Base-by-base conservation (phyloP, 768 basidiomycete genomes). In the Lepiota brunneoincarnata region DNA sequence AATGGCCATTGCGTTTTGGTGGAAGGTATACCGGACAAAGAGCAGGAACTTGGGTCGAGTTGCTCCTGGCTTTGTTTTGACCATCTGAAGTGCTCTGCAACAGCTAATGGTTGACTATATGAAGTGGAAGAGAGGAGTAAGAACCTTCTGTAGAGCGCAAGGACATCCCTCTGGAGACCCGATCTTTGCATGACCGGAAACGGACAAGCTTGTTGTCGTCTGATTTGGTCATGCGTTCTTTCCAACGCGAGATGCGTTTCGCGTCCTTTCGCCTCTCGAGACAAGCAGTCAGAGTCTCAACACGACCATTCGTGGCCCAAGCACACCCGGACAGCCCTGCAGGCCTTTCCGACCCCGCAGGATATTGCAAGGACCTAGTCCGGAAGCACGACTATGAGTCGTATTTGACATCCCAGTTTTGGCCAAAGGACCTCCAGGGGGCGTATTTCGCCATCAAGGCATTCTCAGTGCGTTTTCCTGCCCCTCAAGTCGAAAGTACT, bases 331-430 rank as follows among this genome's bases (percentile, higher is more conserved):
- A 18, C 26, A 39, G 15, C 14, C 2, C 50, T n/a, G 42, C 21
- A 26, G 68, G 71, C 23, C 61, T 64, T 15, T 65, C 67, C 20
- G 68, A 83, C 59, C 79, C 86, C 37, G 64, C 69, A 14, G 75
- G 74, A 40, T 91, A 91, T 63, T 94, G 91, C 78, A 78, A 67
- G 55, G 75, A 82, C 35, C 73, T 89, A 52, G 86, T 93, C 49
- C 83, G 76, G 56, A 87, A 83, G 70, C 82, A 89, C 62, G 91
- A 94, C 74, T 89, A 92, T 65, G 89, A 92, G 48, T 84, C 87
- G 14, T 91, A 79, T 64, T 74, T 94, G 24, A 73, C 78, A 26
- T 82, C 84, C 4, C 83, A 84, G 38, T 81, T 89, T 66, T 93
- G 82, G 63, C 87, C 91, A n/a, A 69, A 70, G n/a, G 65, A 73